phyloP scores from a whole-genome alignment of 2,329 filamentous ascomycete species.

The Drechslera avenae region DNA sequence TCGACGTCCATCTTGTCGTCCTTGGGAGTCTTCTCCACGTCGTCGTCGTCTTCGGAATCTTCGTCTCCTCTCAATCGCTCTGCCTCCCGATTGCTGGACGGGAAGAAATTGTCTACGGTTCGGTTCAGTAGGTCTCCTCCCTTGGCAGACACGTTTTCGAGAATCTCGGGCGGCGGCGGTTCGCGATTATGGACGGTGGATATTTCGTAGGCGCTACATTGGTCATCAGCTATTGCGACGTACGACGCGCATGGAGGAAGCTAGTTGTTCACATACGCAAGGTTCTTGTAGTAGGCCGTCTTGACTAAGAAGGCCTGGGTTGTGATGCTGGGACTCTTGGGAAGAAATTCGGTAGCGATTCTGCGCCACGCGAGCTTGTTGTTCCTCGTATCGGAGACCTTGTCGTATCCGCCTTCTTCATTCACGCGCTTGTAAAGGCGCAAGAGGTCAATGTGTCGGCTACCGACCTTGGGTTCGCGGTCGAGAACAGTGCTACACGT shows the following conservation, averaged over 20 bases:
- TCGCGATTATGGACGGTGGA: slow-evolving; percentile 76
- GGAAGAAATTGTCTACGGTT: slow-evolving; percentile 75
- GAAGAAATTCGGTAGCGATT: slow-evolving; percentile 75
- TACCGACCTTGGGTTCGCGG: slow-evolving; percentile 78
- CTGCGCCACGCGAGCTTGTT: slow-evolving; percentile 85
- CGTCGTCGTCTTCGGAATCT: slow-evolving; percentile 54
- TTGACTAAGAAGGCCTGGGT: slow-evolving; percentile 88
- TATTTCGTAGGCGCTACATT: slow-evolving; percentile 75
- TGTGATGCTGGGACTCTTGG: slow-evolving; percentile 72
- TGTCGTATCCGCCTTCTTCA: slow-evolving; percentile 82
- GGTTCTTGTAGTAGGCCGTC: slow-evolving; percentile 86
- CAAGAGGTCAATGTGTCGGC: slow-evolving; percentile 74
- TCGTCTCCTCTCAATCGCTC: slow-evolving; percentile 59
- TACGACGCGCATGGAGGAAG: background rate
- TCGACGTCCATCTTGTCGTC: slow-evolving; percentile 57
- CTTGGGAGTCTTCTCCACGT: slow-evolving; percentile 54
- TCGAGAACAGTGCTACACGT: slow-evolving; percentile 70
- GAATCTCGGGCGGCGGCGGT: slow-evolving; percentile 83
- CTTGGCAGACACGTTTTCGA: slow-evolving; percentile 80
- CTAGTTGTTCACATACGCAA: slow-evolving; percentile 59
- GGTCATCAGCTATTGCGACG: slow-evolving; percentile 8
- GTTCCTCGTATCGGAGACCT: slow-evolving; percentile 68
- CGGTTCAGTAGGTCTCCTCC: slow-evolving; percentile 78
- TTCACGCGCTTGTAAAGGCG: slow-evolving; percentile 80
- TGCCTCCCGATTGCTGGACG: slow-evolving; percentile 54